A percentile compares a stretch with the other conserved stretches of the same genome.
phyloP scores from a whole-genome alignment of 306 rosid genomes.

The Dalbergia cultrata region DNA sequence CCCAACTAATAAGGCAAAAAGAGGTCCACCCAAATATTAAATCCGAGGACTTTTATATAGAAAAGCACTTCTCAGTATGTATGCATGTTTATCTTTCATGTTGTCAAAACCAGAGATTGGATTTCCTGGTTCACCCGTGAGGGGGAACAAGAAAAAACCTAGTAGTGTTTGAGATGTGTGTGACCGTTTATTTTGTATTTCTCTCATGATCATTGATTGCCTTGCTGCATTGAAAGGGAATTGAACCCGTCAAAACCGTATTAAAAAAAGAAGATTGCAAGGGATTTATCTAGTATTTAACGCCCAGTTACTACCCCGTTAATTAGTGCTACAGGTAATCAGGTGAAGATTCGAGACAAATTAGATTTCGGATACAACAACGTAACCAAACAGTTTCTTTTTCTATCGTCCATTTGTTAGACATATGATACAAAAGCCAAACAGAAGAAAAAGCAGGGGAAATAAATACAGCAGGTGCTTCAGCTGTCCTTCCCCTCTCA shows the following conservation, averaged over 20 bases:
- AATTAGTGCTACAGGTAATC: not conserved
- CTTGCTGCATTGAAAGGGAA: conserved; percentile 1
- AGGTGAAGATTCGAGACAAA: not conserved
- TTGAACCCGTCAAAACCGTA: not conserved
- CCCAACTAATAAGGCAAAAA: not conserved
- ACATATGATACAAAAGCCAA: not conserved
- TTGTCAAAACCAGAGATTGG: not conserved
- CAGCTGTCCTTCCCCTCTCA: conserved; percentile 29
- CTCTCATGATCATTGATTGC: not conserved
- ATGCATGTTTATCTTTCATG: not conserved
- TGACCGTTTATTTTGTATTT: not conserved
- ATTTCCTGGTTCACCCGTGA: not conserved
- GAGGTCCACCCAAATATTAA: not conserved
- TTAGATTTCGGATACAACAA: not conserved
- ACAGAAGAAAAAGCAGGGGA: conserved; percentile 3
- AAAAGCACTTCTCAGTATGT: no score
- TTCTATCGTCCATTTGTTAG: conserved; percentile 4
- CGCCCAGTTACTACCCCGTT: not conserved
- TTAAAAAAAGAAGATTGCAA: no score
- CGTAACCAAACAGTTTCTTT: conserved; percentile 11
- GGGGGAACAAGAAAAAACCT: not conserved
- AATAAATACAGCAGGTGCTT: conserved; percentile 40
- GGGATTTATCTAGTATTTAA: not conserved
- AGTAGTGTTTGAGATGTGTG: not conserved
- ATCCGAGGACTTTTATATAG: not conserved